Conservation (phyloP, 371 early-diverging fungal genomes). For the Coemansia sp. region DNA sequence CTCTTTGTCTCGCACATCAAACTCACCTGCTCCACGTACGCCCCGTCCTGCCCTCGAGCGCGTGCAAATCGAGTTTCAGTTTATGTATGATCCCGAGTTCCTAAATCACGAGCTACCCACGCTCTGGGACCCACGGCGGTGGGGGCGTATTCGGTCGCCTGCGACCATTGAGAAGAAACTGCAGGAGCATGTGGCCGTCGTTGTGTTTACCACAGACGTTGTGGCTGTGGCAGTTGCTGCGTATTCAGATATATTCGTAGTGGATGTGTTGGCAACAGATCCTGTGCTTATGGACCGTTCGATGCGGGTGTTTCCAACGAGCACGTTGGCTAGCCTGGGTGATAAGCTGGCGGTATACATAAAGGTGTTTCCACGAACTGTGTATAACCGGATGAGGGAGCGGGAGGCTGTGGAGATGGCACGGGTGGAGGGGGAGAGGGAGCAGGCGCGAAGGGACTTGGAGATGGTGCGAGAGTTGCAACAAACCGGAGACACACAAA, state of each 20-base stretch:
- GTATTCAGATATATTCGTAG: conserved; percentile 22
- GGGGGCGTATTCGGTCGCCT: conserved; percentile 13
- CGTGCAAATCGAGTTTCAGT: conserved; percentile 30
- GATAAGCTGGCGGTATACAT: conserved; percentile 29
- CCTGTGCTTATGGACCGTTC: conserved; percentile 31
- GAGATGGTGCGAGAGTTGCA: conserved; percentile 20
- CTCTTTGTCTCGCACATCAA: no score
- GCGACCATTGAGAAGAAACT: conserved; percentile 15
- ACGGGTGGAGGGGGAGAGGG: conserved; percentile 19
- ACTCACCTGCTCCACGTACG: background rate
- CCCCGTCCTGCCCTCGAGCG: conserved; percentile 6
- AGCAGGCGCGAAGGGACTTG: conserved; percentile 28
- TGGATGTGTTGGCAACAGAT: conserved; percentile 35
- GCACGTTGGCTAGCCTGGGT: conserved; percentile 30
- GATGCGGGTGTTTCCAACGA: conserved; percentile 35
- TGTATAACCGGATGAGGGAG: conserved; percentile 31
- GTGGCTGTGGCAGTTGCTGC: conserved; percentile 25
- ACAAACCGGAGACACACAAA: background rate
- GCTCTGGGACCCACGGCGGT: conserved; percentile 24
- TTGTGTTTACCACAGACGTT: conserved; percentile 20
- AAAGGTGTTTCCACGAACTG: conserved; percentile 30
- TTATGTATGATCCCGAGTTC: conserved; percentile 26
- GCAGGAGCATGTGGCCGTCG: conserved; percentile 21
- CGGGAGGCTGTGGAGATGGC: conserved; percentile 18
- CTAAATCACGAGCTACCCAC: conserved; percentile 18